phyloP scores from a whole-genome alignment of 2,329 filamentous ascomycete species.

The Fusarium sp. region DNA sequence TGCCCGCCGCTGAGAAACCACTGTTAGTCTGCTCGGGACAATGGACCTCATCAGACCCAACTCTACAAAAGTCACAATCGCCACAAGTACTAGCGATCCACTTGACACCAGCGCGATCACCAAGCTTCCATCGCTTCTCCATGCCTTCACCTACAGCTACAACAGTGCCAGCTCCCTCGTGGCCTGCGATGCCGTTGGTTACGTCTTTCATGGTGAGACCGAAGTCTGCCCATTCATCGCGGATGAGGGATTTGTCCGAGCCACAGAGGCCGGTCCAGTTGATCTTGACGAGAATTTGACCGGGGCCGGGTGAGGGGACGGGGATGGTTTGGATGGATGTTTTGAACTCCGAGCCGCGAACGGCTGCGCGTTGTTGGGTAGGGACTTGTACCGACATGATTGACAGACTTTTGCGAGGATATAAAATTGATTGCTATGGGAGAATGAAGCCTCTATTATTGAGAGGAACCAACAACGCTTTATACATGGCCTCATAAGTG shows the following conservation, averaged over 20 bases:
- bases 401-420: fast-evolving
- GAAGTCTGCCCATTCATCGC: slow-evolving; percentile 43
- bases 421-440: fast-evolving
- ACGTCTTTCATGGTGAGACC: slow-evolving; percentile 37
- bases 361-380: slow-evolving; percentile 35
- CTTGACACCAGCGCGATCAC: slow-evolving; percentile 86
- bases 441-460: not conserved
- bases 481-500: not conserved
- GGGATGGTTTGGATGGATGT: slow-evolving; percentile 31
- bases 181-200: slow-evolving; percentile 70
- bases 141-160: slow-evolving; percentile 84
- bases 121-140: slow-evolving; percentile 74
- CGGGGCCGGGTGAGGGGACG: slow-evolving; percentile 36
- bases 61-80: slow-evolving; percentile 82
- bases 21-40: slow-evolving; percentile 79
- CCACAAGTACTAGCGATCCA: slow-evolving; percentile 90
- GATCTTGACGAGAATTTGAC: slow-evolving; percentile 43
- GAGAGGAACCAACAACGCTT: not conserved
- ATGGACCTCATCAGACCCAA: slow-evolving; percentile 78
- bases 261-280: slow-evolving; percentile 44
- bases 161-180: slow-evolving; percentile 80
- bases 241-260: slow-evolving; percentile 44
- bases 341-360: slow-evolving; percentile 34
- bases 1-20: slow-evolving; percentile 88
- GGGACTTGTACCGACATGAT: slow-evolving; percentile 33